These are phyloP conservation scores for Eustoma russellianum DNA, from an alignment of 257 asterid species.

Conservation along the genomic window DNA sequence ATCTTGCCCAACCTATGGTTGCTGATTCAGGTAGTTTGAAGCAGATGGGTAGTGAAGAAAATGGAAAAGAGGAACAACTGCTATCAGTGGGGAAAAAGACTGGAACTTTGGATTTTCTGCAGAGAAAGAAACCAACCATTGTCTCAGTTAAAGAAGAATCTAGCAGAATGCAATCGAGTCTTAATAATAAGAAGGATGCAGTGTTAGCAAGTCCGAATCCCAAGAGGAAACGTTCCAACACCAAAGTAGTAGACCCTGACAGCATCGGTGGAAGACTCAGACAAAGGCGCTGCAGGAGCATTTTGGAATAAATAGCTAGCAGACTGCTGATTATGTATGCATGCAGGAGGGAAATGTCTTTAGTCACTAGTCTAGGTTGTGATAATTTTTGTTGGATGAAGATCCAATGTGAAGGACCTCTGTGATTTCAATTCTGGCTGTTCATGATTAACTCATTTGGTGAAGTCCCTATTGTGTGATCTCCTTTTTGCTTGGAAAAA, in stretches of 20 bases:
- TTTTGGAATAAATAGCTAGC: too few relatives aligned
- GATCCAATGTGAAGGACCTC: too few relatives aligned
- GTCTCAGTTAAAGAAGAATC: slow-evolving; percentile 1
- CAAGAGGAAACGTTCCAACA: slow-evolving; percentile 25
- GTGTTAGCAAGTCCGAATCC: slow-evolving; percentile 24
- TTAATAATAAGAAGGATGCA: slow-evolving; percentile 1
- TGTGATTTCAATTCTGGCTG: too few relatives aligned
- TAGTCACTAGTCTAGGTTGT: too few relatives aligned
- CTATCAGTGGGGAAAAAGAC: neutral
- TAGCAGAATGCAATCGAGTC: neutral
- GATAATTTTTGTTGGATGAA: too few relatives aligned
- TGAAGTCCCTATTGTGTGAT: too few relatives aligned
- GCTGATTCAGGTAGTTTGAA: slow-evolving; percentile 7
- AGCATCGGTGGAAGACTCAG: slow-evolving; percentile 58
- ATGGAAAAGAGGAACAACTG: neutral
- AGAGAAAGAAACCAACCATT: slow-evolving; percentile 1
- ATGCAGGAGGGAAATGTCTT: too few relatives aligned
- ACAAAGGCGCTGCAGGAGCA: slow-evolving; percentile 25
- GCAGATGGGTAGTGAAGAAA: neutral
- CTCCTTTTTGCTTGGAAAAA: too few relatives aligned
- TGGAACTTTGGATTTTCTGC: neutral
- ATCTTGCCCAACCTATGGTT: neutral
- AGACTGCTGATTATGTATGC: too few relatives aligned
- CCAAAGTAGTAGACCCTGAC: slow-evolving; percentile 27
- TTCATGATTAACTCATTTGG: too few relatives aligned